Conservation (phyloP, 2,329 filamentous ascomycete species). For the Apiospora hydei region DNA sequence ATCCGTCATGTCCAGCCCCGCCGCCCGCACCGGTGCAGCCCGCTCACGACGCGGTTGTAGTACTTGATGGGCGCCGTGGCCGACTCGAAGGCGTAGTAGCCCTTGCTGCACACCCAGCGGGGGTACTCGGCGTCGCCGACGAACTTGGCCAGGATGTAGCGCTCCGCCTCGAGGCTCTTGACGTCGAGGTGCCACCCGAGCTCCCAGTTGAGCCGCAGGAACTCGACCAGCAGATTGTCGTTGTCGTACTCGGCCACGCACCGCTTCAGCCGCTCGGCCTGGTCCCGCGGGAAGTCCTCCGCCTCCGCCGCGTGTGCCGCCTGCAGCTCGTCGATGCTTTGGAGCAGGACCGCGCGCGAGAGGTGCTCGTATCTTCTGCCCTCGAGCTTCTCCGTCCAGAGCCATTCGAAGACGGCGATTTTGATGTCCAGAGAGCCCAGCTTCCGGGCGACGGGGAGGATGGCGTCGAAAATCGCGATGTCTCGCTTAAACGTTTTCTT, state of each 20-base stretch:
- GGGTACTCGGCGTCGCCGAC: slow-evolving; percentile 6
- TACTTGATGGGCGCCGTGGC: slow-evolving; percentile 14
- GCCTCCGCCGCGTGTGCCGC: neutral
- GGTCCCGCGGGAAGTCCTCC: neutral
- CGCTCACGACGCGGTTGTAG: slow-evolving; percentile 20
- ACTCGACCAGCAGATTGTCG: neutral
- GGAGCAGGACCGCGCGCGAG: neutral
- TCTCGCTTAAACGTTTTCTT: slow-evolving; percentile 15
- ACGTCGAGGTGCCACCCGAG: neutral
- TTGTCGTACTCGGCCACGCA: neutral
- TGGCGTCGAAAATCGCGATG: neutral
- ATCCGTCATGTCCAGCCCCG: slow-evolving; percentile 11
- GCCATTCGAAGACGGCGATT: neutral
- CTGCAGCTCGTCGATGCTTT: slow-evolving; percentile 2
- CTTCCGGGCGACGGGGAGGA: neutral
- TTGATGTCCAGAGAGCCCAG: neutral
- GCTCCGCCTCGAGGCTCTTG: neutral
- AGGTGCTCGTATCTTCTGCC: neutral
- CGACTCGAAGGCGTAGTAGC: slow-evolving; percentile 17
- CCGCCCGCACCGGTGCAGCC: slow-evolving; percentile 1
- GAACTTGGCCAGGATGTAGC: slow-evolving; percentile 10
- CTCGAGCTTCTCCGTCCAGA: slow-evolving; percentile 1
- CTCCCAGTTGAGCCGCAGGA: slow-evolving; percentile 13
- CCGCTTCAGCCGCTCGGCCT: neutral
- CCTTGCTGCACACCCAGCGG: slow-evolving; percentile 16